These are phyloP conservation scores for Boletus mariae DNA, from an alignment of 1,284 basidiomycete species.

Conservation along the genomic window DNA sequence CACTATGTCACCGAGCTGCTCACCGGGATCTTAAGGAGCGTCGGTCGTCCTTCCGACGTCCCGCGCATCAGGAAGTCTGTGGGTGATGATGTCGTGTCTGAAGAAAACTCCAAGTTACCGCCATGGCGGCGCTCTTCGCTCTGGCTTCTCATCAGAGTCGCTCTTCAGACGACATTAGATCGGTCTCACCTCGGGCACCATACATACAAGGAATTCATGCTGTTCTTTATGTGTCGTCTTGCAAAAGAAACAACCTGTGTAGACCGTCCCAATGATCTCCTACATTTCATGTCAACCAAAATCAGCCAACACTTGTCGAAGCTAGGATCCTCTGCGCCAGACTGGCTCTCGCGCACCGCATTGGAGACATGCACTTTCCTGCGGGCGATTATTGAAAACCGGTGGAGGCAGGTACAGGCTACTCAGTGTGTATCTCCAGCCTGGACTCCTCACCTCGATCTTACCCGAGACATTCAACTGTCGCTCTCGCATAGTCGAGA, in stretches of 20 bases:
- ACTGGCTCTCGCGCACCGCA: constrained; percentile 7
- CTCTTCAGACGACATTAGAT: constrained; percentile 44
- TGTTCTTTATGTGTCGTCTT: too few relatives aligned
- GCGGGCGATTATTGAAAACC: constrained; percentile 3
- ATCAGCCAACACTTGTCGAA: constrained; percentile 36
- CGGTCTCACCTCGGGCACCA: too few relatives aligned
- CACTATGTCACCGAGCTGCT: constrained; percentile 37
- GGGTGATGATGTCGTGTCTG: constrained; percentile 29
- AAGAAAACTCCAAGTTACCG: constrained; percentile 9
- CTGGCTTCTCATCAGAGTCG: constrained; percentile 37
- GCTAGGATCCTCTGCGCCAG: constrained; percentile 16
- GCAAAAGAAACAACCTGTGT: too few relatives aligned
- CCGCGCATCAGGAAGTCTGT: constrained; percentile 13
- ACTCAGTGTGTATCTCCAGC: constrained; percentile 15
- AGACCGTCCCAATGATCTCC: constrained; percentile 30
- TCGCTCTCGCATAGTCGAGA: too few relatives aligned
- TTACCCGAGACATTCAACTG: too few relatives aligned
- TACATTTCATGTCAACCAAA: constrained; percentile 31
- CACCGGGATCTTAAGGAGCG: not conserved
- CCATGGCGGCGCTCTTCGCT: constrained; percentile 39
- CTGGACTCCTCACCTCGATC: constrained; percentile 26
- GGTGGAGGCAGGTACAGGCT: constrained; percentile 9
- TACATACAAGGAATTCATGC: too few relatives aligned
- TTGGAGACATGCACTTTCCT: constrained; percentile 1
- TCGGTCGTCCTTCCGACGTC: constrained; percentile 4